Evolutionary conservation across 176 grass and related monocot species (phyloP), one percentile per base, ranked within the genome.

Genomic region (Oryza brachyantha): DNA sequence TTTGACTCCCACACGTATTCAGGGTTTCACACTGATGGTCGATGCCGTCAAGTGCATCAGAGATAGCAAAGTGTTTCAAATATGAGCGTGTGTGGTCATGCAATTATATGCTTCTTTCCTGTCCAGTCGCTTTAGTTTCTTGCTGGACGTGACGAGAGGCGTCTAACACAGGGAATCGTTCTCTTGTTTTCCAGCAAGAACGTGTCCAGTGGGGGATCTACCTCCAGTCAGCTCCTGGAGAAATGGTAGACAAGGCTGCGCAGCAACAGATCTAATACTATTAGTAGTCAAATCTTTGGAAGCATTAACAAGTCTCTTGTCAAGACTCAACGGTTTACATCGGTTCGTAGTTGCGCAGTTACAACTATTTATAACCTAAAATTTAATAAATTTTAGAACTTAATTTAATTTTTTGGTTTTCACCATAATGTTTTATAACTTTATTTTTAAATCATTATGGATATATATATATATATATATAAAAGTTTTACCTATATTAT

Each of bases 111-210:
- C 12, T 12, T 22, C 42, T n/a, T n/a, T 55, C 19, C 50, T 27
- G 76, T 67, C 62, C 63, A 25, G 76, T 67, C 22, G 75, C 75
- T 45, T 32, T 43, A 43, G 42, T 65, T 64, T 46, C 75, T 9
- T 14, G 31, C 10, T 1, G 36, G 57, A 24, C 12, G 5, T 13
- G 58, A 5, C 27, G 29, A 29, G 11, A 25, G 28, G 11, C 26
- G 12, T 29, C 26, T 27, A 17, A 31, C 4, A 5, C 60, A 29
- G 17, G 60, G 13, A 17, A 17, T 34, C 12, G 4, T 32, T 64
- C 61, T 34, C 61, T 64, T 64, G 62, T 21, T 65, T 35, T 50
- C 46, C 62, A 19, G 17, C 11, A 34, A 35, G 8, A 16, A 19
- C 62, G 31, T 65, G 31, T 65, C 58, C 29, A 36, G 1, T 65